phyloP scores from a whole-genome alignment of 1,284 basidiomycete species.

The Agroathelia rolfsii region DNA sequence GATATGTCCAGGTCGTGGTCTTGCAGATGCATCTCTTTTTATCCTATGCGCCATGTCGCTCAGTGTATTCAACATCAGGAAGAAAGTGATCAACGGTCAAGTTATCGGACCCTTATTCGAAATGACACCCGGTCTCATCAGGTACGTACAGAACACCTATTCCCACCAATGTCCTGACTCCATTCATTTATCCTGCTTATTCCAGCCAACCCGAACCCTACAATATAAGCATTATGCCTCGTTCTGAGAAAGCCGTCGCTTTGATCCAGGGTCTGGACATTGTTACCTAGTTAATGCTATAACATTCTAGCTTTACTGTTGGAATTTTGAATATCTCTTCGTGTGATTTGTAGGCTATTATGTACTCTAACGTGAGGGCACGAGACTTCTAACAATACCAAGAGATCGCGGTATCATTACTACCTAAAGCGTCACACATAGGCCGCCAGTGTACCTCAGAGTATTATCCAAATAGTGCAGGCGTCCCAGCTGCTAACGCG shows the following conservation, averaged over 20 bases:
- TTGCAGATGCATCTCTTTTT: slow-evolving; percentile 13
- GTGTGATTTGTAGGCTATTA: too few relatives aligned
- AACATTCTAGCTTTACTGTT: neutral
- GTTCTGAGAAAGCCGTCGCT: slow-evolving; percentile 18
- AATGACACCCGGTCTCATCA: slow-evolving; percentile 12
- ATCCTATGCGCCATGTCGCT: slow-evolving; percentile 10
- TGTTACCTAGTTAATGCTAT: slow-evolving; percentile 1
- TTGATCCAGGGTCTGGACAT: slow-evolving; percentile 12
- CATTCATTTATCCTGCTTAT: too few relatives aligned
- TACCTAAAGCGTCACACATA: too few relatives aligned
- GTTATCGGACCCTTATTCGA: slow-evolving; percentile 12
- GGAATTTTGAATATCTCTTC: slow-evolving; percentile 8
- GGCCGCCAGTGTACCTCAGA: too few relatives aligned
- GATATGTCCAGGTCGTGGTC: slow-evolving; percentile 12
- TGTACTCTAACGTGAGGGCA: too few relatives aligned
- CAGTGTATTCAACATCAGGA: slow-evolving; percentile 12
- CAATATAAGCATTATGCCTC: slow-evolving; percentile 24
- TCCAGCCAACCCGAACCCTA: too few relatives aligned
- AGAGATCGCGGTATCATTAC: too few relatives aligned
- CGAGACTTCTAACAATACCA: too few relatives aligned
- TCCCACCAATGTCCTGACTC: too few relatives aligned
- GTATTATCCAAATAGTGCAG: too few relatives aligned
- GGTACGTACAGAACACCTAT: too few relatives aligned
- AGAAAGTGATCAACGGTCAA: slow-evolving; percentile 8
- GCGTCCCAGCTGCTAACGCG: too few relatives aligned